These are phyloP conservation scores for Nakazawaea anatomiae DNA, from an alignment of 805 yeast genomes.

Conservation along the genomic window DNA sequence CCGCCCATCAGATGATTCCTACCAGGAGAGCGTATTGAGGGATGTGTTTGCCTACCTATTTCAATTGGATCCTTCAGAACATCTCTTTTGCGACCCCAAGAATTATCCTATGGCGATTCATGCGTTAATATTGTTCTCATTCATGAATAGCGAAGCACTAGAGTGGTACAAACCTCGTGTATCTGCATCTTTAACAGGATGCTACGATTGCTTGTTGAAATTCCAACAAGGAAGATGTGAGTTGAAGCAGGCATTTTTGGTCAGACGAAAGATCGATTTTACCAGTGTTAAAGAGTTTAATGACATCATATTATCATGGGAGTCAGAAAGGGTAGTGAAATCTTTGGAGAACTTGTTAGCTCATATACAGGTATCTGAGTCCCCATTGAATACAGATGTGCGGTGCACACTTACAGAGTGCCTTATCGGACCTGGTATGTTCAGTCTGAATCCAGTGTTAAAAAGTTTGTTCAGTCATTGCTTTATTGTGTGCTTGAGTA, in stretches of 20 bases:
- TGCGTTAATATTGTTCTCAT: constrained; percentile 55
- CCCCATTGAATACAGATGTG: constrained; percentile 9
- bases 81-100: constrained; percentile 51
- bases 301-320: constrained; percentile 24
- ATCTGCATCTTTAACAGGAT: constrained; percentile 33
- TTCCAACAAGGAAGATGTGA: constrained; percentile 50
- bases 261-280: constrained; percentile 37
- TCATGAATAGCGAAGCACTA: constrained; percentile 41
- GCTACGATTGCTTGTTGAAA: constrained; percentile 47
- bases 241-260: constrained; percentile 45
- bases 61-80: constrained; percentile 21
- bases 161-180: constrained; percentile 35
- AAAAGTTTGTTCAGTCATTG: constrained; percentile 30
- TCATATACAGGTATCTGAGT: background rate
- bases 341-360: constrained; percentile 2
- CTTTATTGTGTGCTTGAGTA: constrained; percentile 23
- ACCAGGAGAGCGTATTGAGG: constrained; percentile 32
- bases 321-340: constrained; percentile 16
- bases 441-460: constrained; percentile 32
- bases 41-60: constrained; percentile 31
- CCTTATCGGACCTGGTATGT: constrained; percentile 43
- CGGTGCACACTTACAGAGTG: constrained; percentile 37
- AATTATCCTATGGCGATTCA: constrained; percentile 46
- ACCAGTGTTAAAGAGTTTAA: constrained; percentile 27
- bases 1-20: constrained; percentile 23